Conservation (phyloP, 2,329 filamentous ascomycete species). For the Colletotrichum sp. region DNA sequence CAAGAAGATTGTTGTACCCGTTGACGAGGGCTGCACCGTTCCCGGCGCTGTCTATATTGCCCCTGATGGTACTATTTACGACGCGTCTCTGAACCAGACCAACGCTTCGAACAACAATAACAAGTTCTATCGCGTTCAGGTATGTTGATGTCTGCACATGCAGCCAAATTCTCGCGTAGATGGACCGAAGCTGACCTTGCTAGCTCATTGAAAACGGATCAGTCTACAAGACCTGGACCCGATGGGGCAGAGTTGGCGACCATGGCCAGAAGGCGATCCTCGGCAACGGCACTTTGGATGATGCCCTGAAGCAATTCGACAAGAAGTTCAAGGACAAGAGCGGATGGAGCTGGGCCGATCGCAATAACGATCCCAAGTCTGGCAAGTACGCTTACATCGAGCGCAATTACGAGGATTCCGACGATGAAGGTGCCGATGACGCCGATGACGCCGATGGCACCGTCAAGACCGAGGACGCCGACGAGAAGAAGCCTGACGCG, state of each 20-base stretch:
- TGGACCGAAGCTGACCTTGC: background rate
- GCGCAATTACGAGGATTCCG: slow-evolving; percentile 74
- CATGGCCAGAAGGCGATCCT: slow-evolving; percentile 53
- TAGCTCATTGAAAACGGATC: slow-evolving; percentile 13
- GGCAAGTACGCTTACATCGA: slow-evolving; percentile 84
- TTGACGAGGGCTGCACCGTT: slow-evolving; percentile 50
- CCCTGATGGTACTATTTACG: slow-evolving; percentile 70
- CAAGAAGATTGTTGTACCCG: slow-evolving; percentile 49
- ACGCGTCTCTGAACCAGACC: slow-evolving; percentile 81
- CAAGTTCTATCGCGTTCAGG: slow-evolving; percentile 81
- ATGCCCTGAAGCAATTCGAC: slow-evolving; percentile 57
- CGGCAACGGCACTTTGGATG: slow-evolving; percentile 42
- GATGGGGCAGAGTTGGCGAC: slow-evolving; percentile 81
- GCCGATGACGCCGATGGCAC: slow-evolving; percentile 23
- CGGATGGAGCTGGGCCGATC: slow-evolving; percentile 59
- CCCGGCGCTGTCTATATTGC: slow-evolving; percentile 69
- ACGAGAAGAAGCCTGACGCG: slow-evolving; percentile 32
- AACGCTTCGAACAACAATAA: slow-evolving; percentile 77
- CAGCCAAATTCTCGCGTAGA: background rate
- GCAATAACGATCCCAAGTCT: slow-evolving; percentile 60
- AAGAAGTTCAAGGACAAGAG: slow-evolving; percentile 69
- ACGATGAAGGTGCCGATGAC: slow-evolving; percentile 43
- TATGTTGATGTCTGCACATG: slow-evolving; percentile 33
- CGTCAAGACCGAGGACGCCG: slow-evolving; percentile 29
- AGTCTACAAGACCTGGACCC: slow-evolving; percentile 69